A percentile compares a stretch with the other conserved stretches of the same genome.
Evolutionary conservation across 2,329 filamentous ascomycete species (phyloP).

Genomic region (Neospermospora avenae): DNA sequence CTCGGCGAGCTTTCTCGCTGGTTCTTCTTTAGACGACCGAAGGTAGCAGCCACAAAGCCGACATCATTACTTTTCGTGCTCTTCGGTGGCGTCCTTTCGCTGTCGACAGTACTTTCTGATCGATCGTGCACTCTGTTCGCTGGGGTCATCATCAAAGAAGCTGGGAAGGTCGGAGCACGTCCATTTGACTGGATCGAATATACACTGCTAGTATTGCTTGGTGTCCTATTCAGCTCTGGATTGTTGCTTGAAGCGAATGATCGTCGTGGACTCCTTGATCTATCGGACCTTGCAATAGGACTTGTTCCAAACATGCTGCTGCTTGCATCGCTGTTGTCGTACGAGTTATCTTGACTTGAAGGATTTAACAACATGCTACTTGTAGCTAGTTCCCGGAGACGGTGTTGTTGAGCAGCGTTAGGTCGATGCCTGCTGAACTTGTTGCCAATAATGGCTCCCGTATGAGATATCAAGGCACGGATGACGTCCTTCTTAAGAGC

Average conservation of each 20-base stretch:
- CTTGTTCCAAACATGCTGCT: slow-evolving; percentile 29
- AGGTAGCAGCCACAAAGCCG: slow-evolving; percentile 25
- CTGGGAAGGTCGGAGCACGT: slow-evolving; percentile 17
- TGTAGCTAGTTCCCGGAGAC: slow-evolving; percentile 79
- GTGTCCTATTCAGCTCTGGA: slow-evolving; percentile 20
- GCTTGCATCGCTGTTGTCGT: slow-evolving; percentile 34
- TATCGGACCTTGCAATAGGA: slow-evolving; percentile 27
- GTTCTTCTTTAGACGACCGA: slow-evolving; percentile 28
- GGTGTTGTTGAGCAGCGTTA: slow-evolving; percentile 71
- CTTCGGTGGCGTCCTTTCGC: slow-evolving; percentile 8
- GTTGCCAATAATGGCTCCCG: slow-evolving; percentile 94
- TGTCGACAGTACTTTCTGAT: slow-evolving; percentile 14
- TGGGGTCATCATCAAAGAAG: slow-evolving; percentile 32
- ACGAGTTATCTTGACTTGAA: slow-evolving; percentile 29
- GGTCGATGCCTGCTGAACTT: slow-evolving; percentile 91
- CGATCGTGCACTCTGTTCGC: slow-evolving; percentile 14
- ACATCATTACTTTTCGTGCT: slow-evolving; percentile 17
- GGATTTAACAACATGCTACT: slow-evolving; percentile 42
- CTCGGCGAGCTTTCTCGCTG: slow-evolving; percentile 10
- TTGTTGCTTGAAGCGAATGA: slow-evolving; percentile 32
- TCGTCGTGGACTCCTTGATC: slow-evolving; percentile 31
- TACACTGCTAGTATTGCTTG: slow-evolving; percentile 31
- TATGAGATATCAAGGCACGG: slow-evolving; percentile 89
- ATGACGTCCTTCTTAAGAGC: slow-evolving; percentile 93
- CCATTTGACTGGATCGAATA: slow-evolving; percentile 22